These are phyloP conservation scores for Pharus latifolius DNA, from an alignment of 176 grass and related monocot genomes.

Conservation along the genomic window DNA sequence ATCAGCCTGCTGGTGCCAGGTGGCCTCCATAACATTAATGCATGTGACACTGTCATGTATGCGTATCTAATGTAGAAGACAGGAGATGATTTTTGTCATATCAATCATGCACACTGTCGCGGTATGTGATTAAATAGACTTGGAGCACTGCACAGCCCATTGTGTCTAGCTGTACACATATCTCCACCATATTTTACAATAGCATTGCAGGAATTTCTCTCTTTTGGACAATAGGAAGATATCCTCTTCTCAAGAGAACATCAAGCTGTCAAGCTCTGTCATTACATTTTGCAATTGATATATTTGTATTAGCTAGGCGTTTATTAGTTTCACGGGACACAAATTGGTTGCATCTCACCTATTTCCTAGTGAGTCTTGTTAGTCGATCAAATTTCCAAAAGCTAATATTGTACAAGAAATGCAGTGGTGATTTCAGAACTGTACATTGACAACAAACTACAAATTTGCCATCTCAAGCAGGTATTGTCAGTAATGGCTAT, in stretches of 20 bases:
- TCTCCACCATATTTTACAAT: background rate
- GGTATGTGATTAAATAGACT: background rate
- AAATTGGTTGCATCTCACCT: background rate
- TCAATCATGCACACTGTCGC: background rate
- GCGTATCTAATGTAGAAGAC: background rate
- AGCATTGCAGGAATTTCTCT: too few relatives aligned
- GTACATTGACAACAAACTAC: background rate
- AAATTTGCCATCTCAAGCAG: conserved; percentile 22
- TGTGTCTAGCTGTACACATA: background rate
- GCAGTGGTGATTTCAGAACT: background rate
- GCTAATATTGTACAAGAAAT: background rate
- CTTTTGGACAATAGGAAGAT: too few relatives aligned
- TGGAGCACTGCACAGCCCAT: background rate
- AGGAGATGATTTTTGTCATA: background rate
- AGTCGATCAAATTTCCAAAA: background rate
- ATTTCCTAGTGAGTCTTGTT: background rate
- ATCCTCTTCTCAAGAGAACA: background rate
- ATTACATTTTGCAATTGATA: background rate
- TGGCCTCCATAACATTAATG: too few relatives aligned
- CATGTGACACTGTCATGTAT: background rate
- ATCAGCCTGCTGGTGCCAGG: too few relatives aligned
- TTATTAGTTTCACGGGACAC: background rate
- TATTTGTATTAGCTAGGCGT: background rate
- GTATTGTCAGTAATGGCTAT: conserved; percentile 8
- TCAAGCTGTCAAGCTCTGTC: background rate